phyloP scores from a whole-genome alignment of 176 grass and related monocot genomes.

The Alopecurus myosuroides region DNA sequence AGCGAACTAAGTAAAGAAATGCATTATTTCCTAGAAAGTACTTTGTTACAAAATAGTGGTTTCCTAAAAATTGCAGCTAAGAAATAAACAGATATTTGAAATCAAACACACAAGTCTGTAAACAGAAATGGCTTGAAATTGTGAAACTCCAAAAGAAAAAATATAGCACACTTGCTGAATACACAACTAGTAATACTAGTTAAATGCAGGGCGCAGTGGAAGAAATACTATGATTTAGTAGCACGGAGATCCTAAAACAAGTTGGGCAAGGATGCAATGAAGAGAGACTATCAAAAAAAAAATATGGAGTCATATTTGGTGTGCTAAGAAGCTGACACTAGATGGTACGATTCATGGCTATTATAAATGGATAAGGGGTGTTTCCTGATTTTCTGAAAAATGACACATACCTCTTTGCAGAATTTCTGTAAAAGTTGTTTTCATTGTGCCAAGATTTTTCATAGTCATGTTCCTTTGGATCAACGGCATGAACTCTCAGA shows the following conservation, averaged over 20 bases:
- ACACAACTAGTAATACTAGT: neutral
- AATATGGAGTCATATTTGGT: neutral
- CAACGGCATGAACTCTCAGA: conserved; percentile 1
- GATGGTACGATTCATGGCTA: neutral
- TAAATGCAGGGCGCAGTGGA: neutral
- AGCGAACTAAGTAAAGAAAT: neutral
- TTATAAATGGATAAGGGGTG: neutral
- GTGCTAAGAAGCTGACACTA: neutral
- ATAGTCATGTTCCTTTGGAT: conserved; percentile 10
- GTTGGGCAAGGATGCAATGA: neutral
- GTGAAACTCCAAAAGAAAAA: neutral
- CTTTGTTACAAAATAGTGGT: neutral
- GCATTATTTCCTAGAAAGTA: neutral
- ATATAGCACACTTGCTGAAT: neutral
- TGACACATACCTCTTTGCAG: conserved; percentile 9
- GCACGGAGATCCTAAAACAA: neutral
- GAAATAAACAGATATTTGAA: neutral
- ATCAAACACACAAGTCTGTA: conserved; percentile 1
- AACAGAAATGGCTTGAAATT: neutral
- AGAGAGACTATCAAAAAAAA: neutral
- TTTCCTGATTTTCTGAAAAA: neutral
- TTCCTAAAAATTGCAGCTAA: neutral
- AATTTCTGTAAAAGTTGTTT: neutral
- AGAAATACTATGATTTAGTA: neutral
- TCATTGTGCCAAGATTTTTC: neutral